Evolutionary conservation across 257 asterid species (phyloP).

Genomic region (Salvia hispanica): DNA sequence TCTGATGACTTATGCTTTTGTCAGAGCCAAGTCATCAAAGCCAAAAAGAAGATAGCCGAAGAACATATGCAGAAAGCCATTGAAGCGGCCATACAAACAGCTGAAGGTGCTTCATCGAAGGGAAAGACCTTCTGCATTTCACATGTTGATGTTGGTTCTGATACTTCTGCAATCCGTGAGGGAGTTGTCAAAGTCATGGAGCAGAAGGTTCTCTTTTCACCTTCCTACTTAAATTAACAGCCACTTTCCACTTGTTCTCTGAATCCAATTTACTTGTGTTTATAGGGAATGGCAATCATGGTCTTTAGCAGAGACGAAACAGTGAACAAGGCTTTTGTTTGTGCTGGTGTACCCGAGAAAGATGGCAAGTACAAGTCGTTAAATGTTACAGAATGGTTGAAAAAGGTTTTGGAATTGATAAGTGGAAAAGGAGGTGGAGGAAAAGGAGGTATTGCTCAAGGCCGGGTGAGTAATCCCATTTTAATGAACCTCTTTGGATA

Average conservation of each 20-base stretch:
- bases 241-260: constrained; percentile 6
- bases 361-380: constrained; percentile 59
- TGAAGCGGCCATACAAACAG: constrained; percentile 57
- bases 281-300: constrained; percentile 84
- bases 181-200: constrained; percentile 95
- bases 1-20: constrained; percentile 21
- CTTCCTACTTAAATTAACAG: constrained; percentile 6
- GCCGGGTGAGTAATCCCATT: constrained; percentile 63
- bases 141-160: constrained; percentile 76
- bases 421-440: constrained; percentile 99
- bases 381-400: constrained; percentile 80
- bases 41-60: constrained; percentile 83
- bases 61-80: constrained; percentile 81
- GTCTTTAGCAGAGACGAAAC: constrained; percentile 75
- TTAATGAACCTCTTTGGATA: not conserved
- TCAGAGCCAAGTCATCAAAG: constrained; percentile 79
- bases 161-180: constrained; percentile 93
- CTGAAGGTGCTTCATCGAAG: constrained; percentile 68
- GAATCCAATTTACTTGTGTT: not conserved
- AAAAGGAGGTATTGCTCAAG: constrained; percentile 89
- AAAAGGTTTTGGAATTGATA: constrained; percentile 65
- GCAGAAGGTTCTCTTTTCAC: constrained; percentile 58
- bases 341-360: constrained; percentile 96
- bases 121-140: constrained; percentile 82
- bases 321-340: constrained; percentile 77